Percentiles rank a stretch among this genome's conserved stretches.
phyloP scores from a whole-genome alignment of 2,329 filamentous ascomycete genomes.

The Rasamsonia emersonii region DNA sequence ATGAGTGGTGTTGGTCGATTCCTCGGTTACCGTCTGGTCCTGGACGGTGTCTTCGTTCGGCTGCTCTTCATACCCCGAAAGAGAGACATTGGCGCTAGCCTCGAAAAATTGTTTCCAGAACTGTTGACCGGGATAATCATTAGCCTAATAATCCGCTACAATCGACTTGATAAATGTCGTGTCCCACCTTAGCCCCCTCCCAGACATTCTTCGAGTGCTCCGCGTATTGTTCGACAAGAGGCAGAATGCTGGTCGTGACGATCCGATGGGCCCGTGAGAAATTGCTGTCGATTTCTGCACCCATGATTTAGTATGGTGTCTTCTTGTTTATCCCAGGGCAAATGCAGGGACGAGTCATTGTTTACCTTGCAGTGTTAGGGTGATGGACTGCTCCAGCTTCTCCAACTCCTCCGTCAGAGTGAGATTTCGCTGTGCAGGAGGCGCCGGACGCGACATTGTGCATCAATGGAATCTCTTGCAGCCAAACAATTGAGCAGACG shows the following conservation, averaged over 20 bases:
- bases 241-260: conserved; percentile 85
- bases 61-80: conserved; percentile 86
- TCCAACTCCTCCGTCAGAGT: conserved; percentile 92
- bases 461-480: too few relatives aligned
- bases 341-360: conserved; percentile 6
- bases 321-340: conserved; percentile 10
- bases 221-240: conserved; percentile 89
- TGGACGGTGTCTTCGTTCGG: conserved; percentile 50
- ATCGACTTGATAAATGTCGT: not conserved
- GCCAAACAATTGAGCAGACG: not conserved
- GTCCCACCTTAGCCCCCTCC: conserved; percentile 80
- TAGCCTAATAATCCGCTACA: too few relatives aligned
- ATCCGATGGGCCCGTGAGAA: conserved; percentile 96
- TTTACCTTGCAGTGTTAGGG: conserved; percentile 80
- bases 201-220: conserved; percentile 90
- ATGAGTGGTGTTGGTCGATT: conserved; percentile 47
- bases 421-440: conserved; percentile 48
- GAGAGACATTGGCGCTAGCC: conserved; percentile 90
- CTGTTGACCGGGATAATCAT: conserved; percentile 43
- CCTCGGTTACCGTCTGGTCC: conserved; percentile 45
- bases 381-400: conserved; percentile 92
- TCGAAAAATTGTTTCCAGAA: conserved; percentile 99
- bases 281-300: conserved; percentile 92
- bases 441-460: conserved; percentile 45
- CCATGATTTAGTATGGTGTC: conserved; percentile 8